Percentiles rank a stretch among this genome's conserved stretches.
Evolutionary conservation across 371 early-diverging fungal genomes (phyloP).

Genomic region (Syncephalastrum monosporum): DNA sequence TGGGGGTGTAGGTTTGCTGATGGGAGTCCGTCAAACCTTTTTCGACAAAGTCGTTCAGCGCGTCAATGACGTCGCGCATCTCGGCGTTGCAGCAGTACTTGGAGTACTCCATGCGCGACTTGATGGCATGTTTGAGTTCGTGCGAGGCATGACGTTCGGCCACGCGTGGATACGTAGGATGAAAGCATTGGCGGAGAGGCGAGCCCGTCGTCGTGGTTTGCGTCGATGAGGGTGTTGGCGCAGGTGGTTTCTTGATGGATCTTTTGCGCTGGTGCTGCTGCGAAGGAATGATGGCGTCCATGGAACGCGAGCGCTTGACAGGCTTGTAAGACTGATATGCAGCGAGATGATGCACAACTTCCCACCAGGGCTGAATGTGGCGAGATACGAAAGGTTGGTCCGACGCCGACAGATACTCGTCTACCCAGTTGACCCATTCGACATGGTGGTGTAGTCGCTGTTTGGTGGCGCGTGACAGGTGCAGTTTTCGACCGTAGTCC

Average conservation of each 20-base stretch:
- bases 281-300: too few relatives aligned
- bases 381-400: too few relatives aligned
- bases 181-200: slow-evolving; percentile 13
- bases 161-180: slow-evolving; percentile 18
- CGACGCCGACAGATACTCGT: too few relatives aligned
- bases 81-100: slow-evolving; percentile 48
- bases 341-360: slow-evolving; percentile 2
- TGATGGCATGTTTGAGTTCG: slow-evolving; percentile 29
- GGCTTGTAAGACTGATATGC: not conserved
- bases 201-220: slow-evolving; percentile 6
- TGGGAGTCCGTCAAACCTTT: slow-evolving; percentile 32
- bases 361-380: too few relatives aligned
- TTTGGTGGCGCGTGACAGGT: too few relatives aligned
- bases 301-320: not conserved
- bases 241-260: slow-evolving; percentile 6
- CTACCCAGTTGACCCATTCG: too few relatives aligned
- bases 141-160: slow-evolving; percentile 25
- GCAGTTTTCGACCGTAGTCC: too few relatives aligned
- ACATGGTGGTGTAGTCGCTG: too few relatives aligned
- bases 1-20: slow-evolving; percentile 2
- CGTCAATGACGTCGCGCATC: slow-evolving; percentile 64
- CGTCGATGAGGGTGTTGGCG: not conserved
- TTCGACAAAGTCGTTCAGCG: slow-evolving; percentile 72
- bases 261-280: not conserved
- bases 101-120: slow-evolving; percentile 38